phyloP scores from a whole-genome alignment of 2,329 filamentous ascomycete genomes.

The Cryphonectria radicalis region DNA sequence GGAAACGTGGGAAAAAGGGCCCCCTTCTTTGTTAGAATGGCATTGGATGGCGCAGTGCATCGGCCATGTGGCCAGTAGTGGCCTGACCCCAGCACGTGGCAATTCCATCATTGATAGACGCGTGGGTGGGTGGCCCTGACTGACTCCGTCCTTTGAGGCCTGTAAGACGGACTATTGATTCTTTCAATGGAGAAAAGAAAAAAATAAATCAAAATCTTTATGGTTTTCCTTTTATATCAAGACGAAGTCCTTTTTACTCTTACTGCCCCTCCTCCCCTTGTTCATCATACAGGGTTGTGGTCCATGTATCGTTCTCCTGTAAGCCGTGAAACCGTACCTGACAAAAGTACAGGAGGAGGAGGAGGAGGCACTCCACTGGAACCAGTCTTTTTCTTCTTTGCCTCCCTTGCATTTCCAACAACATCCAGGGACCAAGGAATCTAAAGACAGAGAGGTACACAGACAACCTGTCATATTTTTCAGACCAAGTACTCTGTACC shows the following conservation, averaged over 20 bases:
- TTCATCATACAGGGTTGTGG: neutral
- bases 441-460: neutral
- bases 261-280: neutral
- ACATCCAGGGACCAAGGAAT: neutral
- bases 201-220: too few relatives aligned
- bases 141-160: neutral
- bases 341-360: neutral
- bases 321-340: neutral
- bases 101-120: neutral
- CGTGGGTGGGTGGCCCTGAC: neutral
- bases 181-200: neutral
- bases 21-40: neutral
- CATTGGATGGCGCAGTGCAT: neutral
- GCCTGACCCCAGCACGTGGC: conserved; percentile 4
- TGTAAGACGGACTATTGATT: neutral
- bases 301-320: neutral
- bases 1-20: neutral
- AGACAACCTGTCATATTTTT: neutral
- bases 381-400: neutral
- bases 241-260: neutral
- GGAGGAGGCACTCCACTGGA: neutral
- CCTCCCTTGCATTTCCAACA: neutral
- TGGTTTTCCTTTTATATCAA: neutral
- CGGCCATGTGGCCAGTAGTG: neutral
- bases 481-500: neutral